phyloP scores from a whole-genome alignment of 306 rosid species.

The Hylodesmum podocarpum region DNA sequence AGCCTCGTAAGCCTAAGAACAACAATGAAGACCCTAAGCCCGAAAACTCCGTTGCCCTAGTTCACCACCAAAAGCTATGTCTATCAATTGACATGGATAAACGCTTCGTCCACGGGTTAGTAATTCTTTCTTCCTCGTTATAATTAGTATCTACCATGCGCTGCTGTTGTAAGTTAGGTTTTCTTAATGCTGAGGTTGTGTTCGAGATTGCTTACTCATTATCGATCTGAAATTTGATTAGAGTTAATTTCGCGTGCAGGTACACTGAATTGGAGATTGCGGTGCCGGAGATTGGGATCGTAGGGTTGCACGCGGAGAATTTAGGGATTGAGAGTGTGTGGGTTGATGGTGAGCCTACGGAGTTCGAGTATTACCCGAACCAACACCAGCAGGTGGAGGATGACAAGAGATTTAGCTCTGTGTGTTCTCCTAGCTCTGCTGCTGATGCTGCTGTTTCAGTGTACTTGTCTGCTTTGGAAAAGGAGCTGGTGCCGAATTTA shows the following conservation, averaged over 20 bases:
- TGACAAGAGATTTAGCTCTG: constrained; percentile 61
- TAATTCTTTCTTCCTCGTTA: neutral
- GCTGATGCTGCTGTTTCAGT: constrained; percentile 74
- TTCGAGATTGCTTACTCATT: neutral
- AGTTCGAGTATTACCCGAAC: constrained; percentile 80
- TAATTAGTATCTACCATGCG: neutral
- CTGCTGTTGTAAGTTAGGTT: neutral
- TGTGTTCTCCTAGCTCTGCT: constrained; percentile 63
- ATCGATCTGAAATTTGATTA: neutral
- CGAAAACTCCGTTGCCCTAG: constrained; percentile 73
- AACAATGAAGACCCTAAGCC: constrained; percentile 65
- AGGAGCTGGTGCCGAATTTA: constrained; percentile 75
- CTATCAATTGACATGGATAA: constrained; percentile 75
- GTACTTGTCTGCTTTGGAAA: constrained; percentile 69
- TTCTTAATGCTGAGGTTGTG: neutral
- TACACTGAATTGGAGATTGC: constrained; percentile 83
- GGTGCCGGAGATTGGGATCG: constrained; percentile 92
- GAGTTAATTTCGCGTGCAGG: constrained; percentile 36
- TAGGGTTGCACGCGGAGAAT: constrained; percentile 93
- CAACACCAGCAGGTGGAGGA: constrained; percentile 48
- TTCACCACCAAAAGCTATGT: constrained; percentile 94
- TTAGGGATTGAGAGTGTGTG: constrained; percentile 73
- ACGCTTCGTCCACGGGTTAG: constrained; percentile 79
- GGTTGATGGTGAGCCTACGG: constrained; percentile 91
- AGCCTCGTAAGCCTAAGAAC: constrained; percentile 90